phyloP scores from a whole-genome alignment of 1,284 basidiomycete species.

The Irpex lacteus region DNA sequence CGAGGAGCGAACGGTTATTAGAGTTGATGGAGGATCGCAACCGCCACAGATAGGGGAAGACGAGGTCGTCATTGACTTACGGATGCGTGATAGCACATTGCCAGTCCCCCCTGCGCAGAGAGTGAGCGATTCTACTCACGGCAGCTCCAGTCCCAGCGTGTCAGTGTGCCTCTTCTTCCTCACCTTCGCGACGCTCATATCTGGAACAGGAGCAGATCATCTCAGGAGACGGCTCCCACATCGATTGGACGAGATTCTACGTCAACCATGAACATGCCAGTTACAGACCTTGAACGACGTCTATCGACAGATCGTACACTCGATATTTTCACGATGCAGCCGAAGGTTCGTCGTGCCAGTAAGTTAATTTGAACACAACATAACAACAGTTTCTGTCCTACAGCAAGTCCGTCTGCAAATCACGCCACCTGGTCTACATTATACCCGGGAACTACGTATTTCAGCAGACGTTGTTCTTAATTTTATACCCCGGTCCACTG shows the following conservation, averaged over 20 bases:
- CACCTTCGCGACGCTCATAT: not conserved
- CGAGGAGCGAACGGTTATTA: constrained; percentile 52
- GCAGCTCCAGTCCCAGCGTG: constrained; percentile 49
- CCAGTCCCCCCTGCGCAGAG: constrained; percentile 22
- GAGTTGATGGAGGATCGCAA: constrained; percentile 34
- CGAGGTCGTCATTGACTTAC: constrained; percentile 53
- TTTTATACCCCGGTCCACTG: constrained; percentile 78
- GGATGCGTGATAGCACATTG: constrained; percentile 34
- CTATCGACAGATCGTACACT: constrained; percentile 79
- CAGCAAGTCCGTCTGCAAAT: constrained; percentile 93
- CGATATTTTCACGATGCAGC: constrained; percentile 96
- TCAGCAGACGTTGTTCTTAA: constrained; percentile 75
- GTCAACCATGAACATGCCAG: constrained; percentile 50
- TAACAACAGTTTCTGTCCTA: constrained; percentile 5
- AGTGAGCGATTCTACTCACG: constrained; percentile 25
- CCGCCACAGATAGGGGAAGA: constrained; percentile 38
- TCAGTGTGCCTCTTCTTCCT: constrained; percentile 31
- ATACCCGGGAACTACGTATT: constrained; percentile 76
- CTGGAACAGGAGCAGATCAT: constrained; percentile 48
- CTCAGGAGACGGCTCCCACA: constrained; percentile 56
- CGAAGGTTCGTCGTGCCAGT: constrained; percentile 60
- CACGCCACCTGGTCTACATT: constrained; percentile 76
- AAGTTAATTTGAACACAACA: not conserved
- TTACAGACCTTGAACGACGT: constrained; percentile 79
- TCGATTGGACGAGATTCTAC: constrained; percentile 51